phyloP scores from a whole-genome alignment of 495 filamentous ascomycete genomes.

The Hypomontagnella submonticulosa region DNA sequence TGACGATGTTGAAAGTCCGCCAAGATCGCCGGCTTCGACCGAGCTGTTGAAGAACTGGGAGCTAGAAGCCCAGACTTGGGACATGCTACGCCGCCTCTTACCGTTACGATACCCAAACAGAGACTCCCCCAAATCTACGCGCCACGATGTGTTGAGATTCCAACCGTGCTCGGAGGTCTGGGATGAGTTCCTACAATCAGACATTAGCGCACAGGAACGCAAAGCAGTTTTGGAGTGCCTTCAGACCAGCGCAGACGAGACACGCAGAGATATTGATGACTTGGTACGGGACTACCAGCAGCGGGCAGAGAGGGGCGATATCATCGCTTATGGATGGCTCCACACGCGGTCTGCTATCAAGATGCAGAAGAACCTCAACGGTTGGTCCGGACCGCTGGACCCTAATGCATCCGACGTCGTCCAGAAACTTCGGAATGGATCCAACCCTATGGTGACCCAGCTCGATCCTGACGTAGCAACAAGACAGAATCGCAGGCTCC shows the following conservation, averaged over 20 bases:
- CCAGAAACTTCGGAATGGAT: constrained; percentile 66
- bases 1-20: constrained; percentile 58
- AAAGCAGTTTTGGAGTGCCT: constrained; percentile 85
- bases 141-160: constrained; percentile 44
- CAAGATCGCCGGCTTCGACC: constrained; percentile 43
- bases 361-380: constrained; percentile 80
- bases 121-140: constrained; percentile 46
- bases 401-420: constrained; percentile 66
- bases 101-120: constrained; percentile 59
- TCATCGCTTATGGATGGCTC: constrained; percentile 88
- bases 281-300: constrained; percentile 78
- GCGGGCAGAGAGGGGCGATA: constrained; percentile 69
- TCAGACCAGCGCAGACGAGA: constrained; percentile 72
- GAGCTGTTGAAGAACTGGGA: constrained; percentile 56
- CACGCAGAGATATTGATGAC: constrained; percentile 74
- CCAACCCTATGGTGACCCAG: constrained; percentile 80
- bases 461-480: constrained; percentile 91
- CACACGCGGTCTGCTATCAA: constrained; percentile 92
- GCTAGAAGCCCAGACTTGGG: constrained; percentile 87
- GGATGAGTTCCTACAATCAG: constrained; percentile 60
- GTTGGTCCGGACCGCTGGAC: constrained; percentile 71
- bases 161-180: constrained; percentile 52
- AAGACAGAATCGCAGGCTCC: constrained; percentile 77
- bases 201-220: constrained; percentile 70
- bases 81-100: constrained; percentile 73